These are phyloP conservation scores for Brassica rapa DNA, from an alignment of 345 rosid species.

Conservation along the genomic window DNA sequence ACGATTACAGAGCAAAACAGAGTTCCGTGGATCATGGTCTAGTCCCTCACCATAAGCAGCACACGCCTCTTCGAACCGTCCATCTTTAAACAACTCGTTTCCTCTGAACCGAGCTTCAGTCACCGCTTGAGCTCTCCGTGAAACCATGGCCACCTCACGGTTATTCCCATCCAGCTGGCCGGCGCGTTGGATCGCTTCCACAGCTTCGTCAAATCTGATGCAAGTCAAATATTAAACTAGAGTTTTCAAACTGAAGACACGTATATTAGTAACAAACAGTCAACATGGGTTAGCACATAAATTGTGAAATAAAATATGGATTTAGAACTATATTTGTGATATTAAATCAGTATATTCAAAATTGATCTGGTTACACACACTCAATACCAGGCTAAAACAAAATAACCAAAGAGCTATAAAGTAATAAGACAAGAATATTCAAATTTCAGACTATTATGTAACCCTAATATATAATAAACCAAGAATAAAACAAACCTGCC, in stretches of 20 bases:
- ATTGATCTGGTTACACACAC: neutral
- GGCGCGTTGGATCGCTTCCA: slow-evolving; percentile 67
- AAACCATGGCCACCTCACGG: slow-evolving; percentile 56
- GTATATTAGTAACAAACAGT: neutral
- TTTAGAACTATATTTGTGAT: neutral
- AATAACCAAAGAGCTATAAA: neutral
- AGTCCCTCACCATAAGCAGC: slow-evolving; percentile 73
- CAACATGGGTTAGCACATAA: neutral
- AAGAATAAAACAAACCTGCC: slow-evolving; percentile 71
- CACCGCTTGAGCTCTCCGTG: slow-evolving; percentile 56
- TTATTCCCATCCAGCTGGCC: slow-evolving; percentile 66
- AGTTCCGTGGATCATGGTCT: slow-evolving; percentile 69
- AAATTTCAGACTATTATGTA: neutral
- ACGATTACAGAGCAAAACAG: slow-evolving; percentile 80
- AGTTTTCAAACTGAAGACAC: slow-evolving; percentile 19
- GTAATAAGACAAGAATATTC: neutral
- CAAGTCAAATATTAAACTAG: neutral
- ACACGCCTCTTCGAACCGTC: slow-evolving; percentile 55
- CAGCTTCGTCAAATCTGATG: slow-evolving; percentile 65
- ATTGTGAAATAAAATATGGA: neutral
- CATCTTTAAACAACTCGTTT: slow-evolving; percentile 67
- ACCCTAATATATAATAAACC: neutral
- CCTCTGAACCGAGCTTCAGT: slow-evolving; percentile 68
- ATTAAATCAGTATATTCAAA: too few relatives aligned
- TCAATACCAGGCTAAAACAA: neutral